Conservation (phyloP, 2,329 filamentous ascomycete species). For the Sporothrix inflata region DNA sequence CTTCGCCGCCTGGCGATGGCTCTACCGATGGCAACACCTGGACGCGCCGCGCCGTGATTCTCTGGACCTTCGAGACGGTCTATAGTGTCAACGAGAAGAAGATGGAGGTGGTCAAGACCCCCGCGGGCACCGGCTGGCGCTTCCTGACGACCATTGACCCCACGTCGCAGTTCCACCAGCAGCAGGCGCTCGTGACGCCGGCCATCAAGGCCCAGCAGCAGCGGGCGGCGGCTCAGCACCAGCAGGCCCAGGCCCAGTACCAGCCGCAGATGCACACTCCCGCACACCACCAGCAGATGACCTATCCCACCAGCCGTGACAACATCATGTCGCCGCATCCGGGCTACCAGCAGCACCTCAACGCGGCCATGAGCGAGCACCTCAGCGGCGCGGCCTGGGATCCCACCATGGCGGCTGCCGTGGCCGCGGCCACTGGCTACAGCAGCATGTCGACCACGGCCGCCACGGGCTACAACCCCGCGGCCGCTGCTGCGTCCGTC, state of each 20-base stretch:
- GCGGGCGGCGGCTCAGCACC: slow-evolving; percentile 8
- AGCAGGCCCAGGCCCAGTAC: slow-evolving; percentile 6
- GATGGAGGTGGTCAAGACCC: slow-evolving; percentile 51
- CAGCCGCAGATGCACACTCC: slow-evolving; percentile 24
- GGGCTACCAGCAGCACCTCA: slow-evolving; percentile 55
- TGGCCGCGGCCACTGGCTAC: slow-evolving; percentile 8
- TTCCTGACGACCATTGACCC: slow-evolving; percentile 65
- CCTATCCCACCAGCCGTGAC: slow-evolving; percentile 42
- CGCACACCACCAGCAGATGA: slow-evolving; percentile 27
- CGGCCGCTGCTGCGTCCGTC: slow-evolving; percentile 8
- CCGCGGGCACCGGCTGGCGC: slow-evolving; percentile 61
- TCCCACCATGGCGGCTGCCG: slow-evolving; percentile 43
- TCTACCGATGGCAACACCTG: slow-evolving; percentile 44
- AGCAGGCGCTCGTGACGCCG: slow-evolving; percentile 45
- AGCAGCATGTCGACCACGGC: slow-evolving; percentile 29
- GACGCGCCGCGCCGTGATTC: slow-evolving; percentile 62
- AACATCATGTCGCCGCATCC: slow-evolving; percentile 59
- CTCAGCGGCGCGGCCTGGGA: slow-evolving; percentile 44
- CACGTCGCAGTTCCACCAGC: slow-evolving; percentile 61
- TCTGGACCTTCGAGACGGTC: slow-evolving; percentile 65
- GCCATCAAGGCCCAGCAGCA: slow-evolving; percentile 24
- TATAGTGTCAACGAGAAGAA: slow-evolving; percentile 49
- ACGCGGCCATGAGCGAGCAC: slow-evolving; percentile 61
- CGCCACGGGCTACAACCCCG: slow-evolving; percentile 25
- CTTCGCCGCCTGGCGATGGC: slow-evolving; percentile 33